Conservation (phyloP, 352 stramenopile genomes). For the Phytophthora tentaculata region DNA sequence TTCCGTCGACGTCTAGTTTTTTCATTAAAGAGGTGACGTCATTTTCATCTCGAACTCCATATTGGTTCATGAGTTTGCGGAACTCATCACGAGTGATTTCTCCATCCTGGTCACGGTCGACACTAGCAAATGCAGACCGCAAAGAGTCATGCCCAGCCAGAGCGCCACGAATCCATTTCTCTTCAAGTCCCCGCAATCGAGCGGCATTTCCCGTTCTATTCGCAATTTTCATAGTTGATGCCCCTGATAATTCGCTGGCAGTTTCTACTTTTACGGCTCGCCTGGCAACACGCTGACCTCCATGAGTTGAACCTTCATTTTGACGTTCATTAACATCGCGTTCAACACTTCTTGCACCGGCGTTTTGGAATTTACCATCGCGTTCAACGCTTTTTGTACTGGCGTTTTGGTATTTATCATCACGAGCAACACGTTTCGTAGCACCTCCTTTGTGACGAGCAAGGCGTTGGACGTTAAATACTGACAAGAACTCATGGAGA, state of each 20-base stretch:
- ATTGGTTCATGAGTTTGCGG: conserved; percentile 49
- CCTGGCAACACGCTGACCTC: background rate
- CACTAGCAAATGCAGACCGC: conserved; percentile 45
- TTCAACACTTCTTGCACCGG: conserved; percentile 8
- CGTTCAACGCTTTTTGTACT: conserved; percentile 6
- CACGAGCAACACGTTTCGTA: conserved; percentile 9
- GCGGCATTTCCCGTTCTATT: conserved; percentile 23
- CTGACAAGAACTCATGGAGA: conserved; percentile 58
- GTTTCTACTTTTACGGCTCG: background rate
- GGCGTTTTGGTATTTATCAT: background rate
- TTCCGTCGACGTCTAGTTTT: conserved; percentile 51
- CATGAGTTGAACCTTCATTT: background rate
- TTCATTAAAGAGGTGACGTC: conserved; percentile 56
- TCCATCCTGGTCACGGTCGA: conserved; percentile 52
- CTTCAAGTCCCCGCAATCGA: conserved; percentile 42
- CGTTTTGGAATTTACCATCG: background rate
- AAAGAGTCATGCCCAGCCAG: conserved; percentile 41
- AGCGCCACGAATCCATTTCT: conserved; percentile 58
- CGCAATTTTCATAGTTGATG: background rate
- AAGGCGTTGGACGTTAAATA: conserved; percentile 52
- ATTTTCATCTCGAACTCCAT: conserved; percentile 48
- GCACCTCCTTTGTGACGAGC: conserved; percentile 29
- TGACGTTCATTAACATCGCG: conserved; percentile 1
- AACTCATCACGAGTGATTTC: conserved; percentile 59
- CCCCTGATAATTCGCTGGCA: background rate